Evolutionary conservation across 106 monocot species (phyloP).

Genomic region (Agapanthus africanus): DNA sequence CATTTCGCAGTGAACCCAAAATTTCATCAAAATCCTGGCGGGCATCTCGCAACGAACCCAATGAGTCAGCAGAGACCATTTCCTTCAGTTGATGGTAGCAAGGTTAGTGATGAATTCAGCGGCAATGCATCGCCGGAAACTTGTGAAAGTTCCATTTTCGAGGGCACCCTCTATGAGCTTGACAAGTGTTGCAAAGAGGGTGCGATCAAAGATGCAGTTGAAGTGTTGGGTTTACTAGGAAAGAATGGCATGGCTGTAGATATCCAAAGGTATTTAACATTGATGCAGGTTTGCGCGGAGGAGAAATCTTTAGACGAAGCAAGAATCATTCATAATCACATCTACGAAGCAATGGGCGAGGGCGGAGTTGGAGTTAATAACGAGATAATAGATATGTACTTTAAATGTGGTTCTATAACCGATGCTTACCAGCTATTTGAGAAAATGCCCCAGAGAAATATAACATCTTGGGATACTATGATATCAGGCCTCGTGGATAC

Average conservation of each 20-base stretch:
- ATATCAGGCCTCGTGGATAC: slow-evolving; percentile 48
- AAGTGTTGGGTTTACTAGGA: slow-evolving; percentile 50
- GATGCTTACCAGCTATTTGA: slow-evolving; percentile 71
- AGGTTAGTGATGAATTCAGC: background rate
- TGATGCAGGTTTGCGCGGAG: slow-evolving; percentile 65
- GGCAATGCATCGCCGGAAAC: slow-evolving; percentile 12
- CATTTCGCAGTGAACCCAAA: no score
- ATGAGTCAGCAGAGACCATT: background rate
- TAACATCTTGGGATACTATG: slow-evolving; percentile 88
- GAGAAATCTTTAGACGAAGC: slow-evolving; percentile 45
- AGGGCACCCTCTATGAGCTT: slow-evolving; percentile 62
- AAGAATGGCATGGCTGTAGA: slow-evolving; percentile 39
- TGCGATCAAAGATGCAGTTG: slow-evolving; percentile 59
- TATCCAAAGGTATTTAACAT: slow-evolving; percentile 34
- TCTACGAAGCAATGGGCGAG: slow-evolving; percentile 17
- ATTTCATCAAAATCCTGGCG: background rate
- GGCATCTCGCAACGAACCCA: background rate
- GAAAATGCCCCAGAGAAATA: slow-evolving; percentile 58
- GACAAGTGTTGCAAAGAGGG: slow-evolving; percentile 49
- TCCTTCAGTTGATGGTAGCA: background rate
- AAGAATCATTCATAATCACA: slow-evolving; percentile 38
- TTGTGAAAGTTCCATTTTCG: slow-evolving; percentile 13
- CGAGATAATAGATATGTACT: slow-evolving; percentile 66
- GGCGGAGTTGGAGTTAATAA: slow-evolving; percentile 48
- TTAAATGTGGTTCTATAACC: slow-evolving; percentile 50